Evolutionary conservation across 2,329 filamentous ascomycete species (phyloP), one percentile per base, ranked within the genome.

Genomic region (Venturia effusa): DNA sequence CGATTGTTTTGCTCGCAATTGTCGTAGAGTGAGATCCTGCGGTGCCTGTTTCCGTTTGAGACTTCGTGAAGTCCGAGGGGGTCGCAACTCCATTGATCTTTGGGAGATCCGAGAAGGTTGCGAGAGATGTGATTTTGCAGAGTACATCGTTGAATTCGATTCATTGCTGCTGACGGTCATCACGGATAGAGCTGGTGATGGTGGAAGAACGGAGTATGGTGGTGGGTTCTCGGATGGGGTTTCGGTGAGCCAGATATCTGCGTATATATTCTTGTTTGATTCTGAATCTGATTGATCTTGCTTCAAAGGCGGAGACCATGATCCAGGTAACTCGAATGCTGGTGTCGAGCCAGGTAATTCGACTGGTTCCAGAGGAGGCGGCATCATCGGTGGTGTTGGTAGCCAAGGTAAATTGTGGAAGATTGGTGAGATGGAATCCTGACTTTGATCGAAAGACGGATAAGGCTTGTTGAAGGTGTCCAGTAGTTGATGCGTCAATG

Each of bases 1-100:
- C 3, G 70, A 73, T 40, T 73, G 71, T 63, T 72, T 74, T 7
- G 68, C 71, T 62, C 74, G 64, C 24, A 76, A 61, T 34, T 69
- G 68, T 34, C 74, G 70, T 55, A 76, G 62, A 0, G 68, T 72
- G 39, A 72, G 71, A 40, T 67, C 62, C 63, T 67, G 70, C 2
- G 73, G 73, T 7, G 67, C 68, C 40, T 62, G 57, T 40, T 67
- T 70, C 17, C 68, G 67, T 40, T 41, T 60, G n/a, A 60, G n/a
- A 60, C 40, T 60, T 15, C 15, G 51, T 17, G 15, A 34, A 6
- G 27, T 57, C 30, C 30, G 51, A 19, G 51, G 2, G 13, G 19
- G 30, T 10, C 6, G 15, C 34, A 30, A 17, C 4, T 8, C 10
- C 5, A 4, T 57, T n/a, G 30, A 57, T 19, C 7, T 34, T 34